Base-by-base conservation (phyloP, 768 basidiomycete species). In the Leccinum variicolor region DNA sequence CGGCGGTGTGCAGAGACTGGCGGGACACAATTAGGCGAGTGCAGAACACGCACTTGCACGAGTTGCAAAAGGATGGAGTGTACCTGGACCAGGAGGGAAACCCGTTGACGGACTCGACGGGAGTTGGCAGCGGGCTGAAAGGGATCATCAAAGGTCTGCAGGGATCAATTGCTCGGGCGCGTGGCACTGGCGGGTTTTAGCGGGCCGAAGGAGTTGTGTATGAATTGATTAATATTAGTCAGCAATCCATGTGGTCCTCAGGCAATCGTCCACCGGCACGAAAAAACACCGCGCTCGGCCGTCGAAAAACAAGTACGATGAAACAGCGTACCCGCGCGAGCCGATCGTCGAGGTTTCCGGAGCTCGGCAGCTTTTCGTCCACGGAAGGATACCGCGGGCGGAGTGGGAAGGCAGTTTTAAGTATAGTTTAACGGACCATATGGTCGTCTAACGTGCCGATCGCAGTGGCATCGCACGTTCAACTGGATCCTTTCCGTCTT, bases 11-110 rank as follows among this genome's bases (percentile, higher is more conserved):
- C 50, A 62, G 69, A 36, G 83, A 82, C 55, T 84, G 85, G 84
- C 78, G 79, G 70, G 78, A 81, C 49, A 79, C 75, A 9, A 68
- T 84, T n/a, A 60, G 73, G 26, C 72, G 76, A 29, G 82, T 81
- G 65, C 81, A 84, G 72, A 85, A 84, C 62, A 85, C 85, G 13
- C 75, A 75, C 60, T 65, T 78, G 14, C 84, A 83, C 57, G 65
- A 74, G 23, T 54, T 74, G 54, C 66, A 75, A 45, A 72, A 76
- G 39, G 83, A 86, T 47, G 85, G 85, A 1, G 72, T 81, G 53
- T 87, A 86, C 79, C 73, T 82, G 21, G 82, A 85, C 61, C 62
- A 64, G 56, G 68, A 82, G 25, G 79, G 83, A 14, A 73, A 72
- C 26, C 66, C 69, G 45, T 62, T 75, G 14, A 67, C 66, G 41